Base-by-base conservation (phyloP, 257 asterid species). In the Hygrophila difformis region DNA sequence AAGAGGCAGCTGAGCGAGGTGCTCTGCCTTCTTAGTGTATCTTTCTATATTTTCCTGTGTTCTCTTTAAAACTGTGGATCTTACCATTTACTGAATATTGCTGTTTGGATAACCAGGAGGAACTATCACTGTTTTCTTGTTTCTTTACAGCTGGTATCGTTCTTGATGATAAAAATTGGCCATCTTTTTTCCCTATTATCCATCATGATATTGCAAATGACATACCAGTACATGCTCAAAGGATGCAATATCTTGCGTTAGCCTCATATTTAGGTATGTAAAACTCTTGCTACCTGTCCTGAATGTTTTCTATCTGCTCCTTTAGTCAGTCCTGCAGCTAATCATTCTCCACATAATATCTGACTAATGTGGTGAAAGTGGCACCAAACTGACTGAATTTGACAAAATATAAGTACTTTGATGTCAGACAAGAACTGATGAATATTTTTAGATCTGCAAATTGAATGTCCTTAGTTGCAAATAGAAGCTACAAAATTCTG, bases 131-230 rank as follows among this genome's bases (percentile, higher is more conserved):
- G 26, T 21, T 56, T 64, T 59, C 12, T 31, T 64, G 38, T 70
- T 66, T 49, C 57, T 43, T 47, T 72, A 81, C 84, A 88, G 97
- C 94, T 66, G 97, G 95, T 62, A 39, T 87, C 47, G 64, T 84
- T 47, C 66, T 87, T 49, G 97, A 78, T 65, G 97, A 87, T 16
- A 87, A 78, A 62, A 88, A 84, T 37, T 88, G 95, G 95, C 97
- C 97, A 2, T 76, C 94, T 38, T 70, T 88, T 56, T 65, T 78
- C 44, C 97, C 97, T 49, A 24, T 88, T 36, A 81, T 88, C 57
- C 94, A 88, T 70, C 85, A 88, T 63, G 97, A 88, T 63, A 81
- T 88, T 44, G 68, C 82, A 54, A 76, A 67, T 62, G 97, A 88
- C 52, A 84, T 88, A 49, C 97, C 95, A 31, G 55, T 84, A 55